Base-by-base conservation (phyloP, 2,329 filamentous ascomycete species). In the Fonsecaea monophora region DNA sequence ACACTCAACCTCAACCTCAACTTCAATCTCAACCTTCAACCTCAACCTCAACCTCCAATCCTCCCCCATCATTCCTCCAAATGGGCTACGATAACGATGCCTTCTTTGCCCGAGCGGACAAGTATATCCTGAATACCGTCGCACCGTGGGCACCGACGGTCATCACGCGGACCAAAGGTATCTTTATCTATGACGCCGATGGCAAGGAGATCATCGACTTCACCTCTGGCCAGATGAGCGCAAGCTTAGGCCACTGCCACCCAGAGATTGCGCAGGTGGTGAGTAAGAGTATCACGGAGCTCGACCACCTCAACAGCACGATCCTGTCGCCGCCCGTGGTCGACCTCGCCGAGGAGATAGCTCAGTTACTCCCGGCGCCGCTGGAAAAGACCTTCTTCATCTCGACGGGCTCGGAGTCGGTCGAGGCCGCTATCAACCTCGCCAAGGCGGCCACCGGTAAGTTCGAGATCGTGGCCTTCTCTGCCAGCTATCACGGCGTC, bases 361-460 rank as follows among this genome's bases (percentile, higher is more conserved):
- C 81, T n/a, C 74, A 75, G 1, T 73, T 84, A 1, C 78, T 87
- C 2, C 86, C 86, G 0, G 72, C 74, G 0, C 81, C 78, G 0
- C 77, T 89, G 0, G 82, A 85, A 67, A 84, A 85, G 68, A 81
- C 85, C 0, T 83, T 87, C 72, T 88, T 89, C 68, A 77, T 87
- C 6, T 85, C 79, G 56, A 89, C 86, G 0, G 86, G 86, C 0
- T 82, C 80, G 2, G 86, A 89, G 73, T 82, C 79, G 54, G 86
- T 82, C 67, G 87, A 90, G 70, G 86, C 86, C 3, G 88, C 87
- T 1, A 87, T 90, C 65, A 85, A 86, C 64, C 81, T 90, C 69
- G 87, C 88, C 4, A 90, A 90, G 71, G 76, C 81, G 8, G 87
- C 83, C 72, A 90, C 87, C 0, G 86, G 87, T 0, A 89, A 87